Conservation (phyloP, 768 basidiomycete species). For the Hortiboletus campestris region DNA sequence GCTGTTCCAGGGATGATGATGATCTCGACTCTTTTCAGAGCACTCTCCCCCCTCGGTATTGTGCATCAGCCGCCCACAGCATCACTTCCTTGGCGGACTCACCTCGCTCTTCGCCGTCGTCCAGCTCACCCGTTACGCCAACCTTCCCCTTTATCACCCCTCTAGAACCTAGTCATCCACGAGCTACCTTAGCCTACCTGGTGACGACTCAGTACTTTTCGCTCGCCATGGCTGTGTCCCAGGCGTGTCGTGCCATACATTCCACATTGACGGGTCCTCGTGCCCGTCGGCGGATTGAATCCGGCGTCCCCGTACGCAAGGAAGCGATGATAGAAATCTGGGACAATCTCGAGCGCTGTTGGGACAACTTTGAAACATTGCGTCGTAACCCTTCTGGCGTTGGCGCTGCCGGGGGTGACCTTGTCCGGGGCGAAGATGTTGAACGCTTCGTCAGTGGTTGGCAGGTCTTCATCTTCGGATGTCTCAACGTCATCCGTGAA, state of each 20-base stretch:
- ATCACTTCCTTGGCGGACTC: slow-evolving; percentile 34
- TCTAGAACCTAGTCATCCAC: slow-evolving; percentile 28
- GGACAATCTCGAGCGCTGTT: slow-evolving; percentile 76
- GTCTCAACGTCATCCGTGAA: slow-evolving; percentile 85
- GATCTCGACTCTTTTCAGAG: slow-evolving; percentile 74
- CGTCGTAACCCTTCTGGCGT: slow-evolving; percentile 44
- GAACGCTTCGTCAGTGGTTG: slow-evolving; percentile 78
- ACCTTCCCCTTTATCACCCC: slow-evolving; percentile 24
- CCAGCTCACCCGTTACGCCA: slow-evolving; percentile 23
- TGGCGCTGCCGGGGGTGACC: slow-evolving; percentile 34
- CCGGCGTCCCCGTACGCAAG: slow-evolving; percentile 55
- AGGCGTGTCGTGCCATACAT: slow-evolving; percentile 78
- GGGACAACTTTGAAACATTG: slow-evolving; percentile 79
- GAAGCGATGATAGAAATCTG: slow-evolving; percentile 75
- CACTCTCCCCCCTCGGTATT: slow-evolving; percentile 48
- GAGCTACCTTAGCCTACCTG: slow-evolving; percentile 44
- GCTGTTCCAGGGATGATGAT: slow-evolving; percentile 57
- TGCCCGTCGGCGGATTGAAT: slow-evolving; percentile 56
- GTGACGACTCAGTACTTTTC: slow-evolving; percentile 61
- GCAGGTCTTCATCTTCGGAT: slow-evolving; percentile 93
- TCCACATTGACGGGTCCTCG: slow-evolving; percentile 73
- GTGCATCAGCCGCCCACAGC: slow-evolving; percentile 25
- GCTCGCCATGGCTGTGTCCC: slow-evolving; percentile 71
- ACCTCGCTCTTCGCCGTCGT: slow-evolving; percentile 34
- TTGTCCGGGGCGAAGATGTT: slow-evolving; percentile 49